Base-by-base conservation (phyloP, 1,284 basidiomycete genomes). In the Ceratorhiza oryzae-sativae region DNA sequence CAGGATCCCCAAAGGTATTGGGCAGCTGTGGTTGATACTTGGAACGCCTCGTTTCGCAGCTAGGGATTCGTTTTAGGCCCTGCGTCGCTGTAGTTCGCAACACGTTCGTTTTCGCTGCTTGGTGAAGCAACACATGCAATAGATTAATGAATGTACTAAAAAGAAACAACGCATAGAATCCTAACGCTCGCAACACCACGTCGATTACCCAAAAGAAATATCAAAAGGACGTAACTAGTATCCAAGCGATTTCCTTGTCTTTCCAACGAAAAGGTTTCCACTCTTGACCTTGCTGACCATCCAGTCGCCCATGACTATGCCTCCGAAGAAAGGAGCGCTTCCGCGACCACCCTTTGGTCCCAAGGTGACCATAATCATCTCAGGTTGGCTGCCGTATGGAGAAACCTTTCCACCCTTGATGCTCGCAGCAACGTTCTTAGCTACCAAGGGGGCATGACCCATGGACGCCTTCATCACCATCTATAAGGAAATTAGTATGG, bases 241-340 rank as follows among this genome's bases (percentile, higher is more conserved):
- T 12, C 68, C 68, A 27, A 71, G 59, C n/a, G 25, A 4, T 56
- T 70, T 72, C 63, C 62, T 65, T 5, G 60, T 67, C 18, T 25
- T 56, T 10, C 25, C 6, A 5, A 75, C 46, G 39, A 75, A 75
- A 9, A 75, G 71, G 9, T 55, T 41, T 30, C 30, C 59, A 15
- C 51, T 23, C 70, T 75, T 75, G 51, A 59, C 41, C 25, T 53
- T 59, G 18, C 32, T 46, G 27, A 71, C 71, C 27, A 72, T 45
- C 71, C 73, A 75, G 53, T 72, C 65, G 8, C 74, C 74, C 6
- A 73, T 23, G 2, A 55, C 72, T n/a, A 74, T 68, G 1, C 73
- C 73, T 45, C 74, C 51, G 23, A 70, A 58, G 53, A 58, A 58
- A 3, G 67, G 67, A 6, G 30, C 53, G 34, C 25, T 46, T 10